These are phyloP conservation scores for Boeremia lycopersici DNA, from an alignment of 2,329 filamentous ascomycete genomes.

Conservation along the genomic window DNA sequence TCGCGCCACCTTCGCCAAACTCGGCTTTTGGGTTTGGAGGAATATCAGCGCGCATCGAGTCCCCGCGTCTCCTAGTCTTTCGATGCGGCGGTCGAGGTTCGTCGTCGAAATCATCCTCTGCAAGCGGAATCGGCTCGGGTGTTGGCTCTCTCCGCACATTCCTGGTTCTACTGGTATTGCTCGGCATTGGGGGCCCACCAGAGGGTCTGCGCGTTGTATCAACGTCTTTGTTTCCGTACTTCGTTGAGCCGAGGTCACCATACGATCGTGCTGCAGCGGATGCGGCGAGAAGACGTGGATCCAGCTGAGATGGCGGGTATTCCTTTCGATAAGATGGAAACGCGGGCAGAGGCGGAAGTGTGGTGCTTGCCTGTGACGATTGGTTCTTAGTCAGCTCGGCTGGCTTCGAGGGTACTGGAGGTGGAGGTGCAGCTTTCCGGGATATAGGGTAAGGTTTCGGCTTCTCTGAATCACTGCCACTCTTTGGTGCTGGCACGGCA, in stretches of 20 bases:
- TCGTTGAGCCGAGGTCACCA: slow-evolving; percentile 29
- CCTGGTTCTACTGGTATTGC: slow-evolving; percentile 24
- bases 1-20: slow-evolving; percentile 26
- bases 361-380: slow-evolving; percentile 12
- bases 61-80: slow-evolving; percentile 36
- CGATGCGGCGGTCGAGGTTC: slow-evolving; percentile 30
- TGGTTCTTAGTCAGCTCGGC: slow-evolving; percentile 17
- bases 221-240: slow-evolving; percentile 12
- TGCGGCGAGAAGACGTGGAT: slow-evolving; percentile 33
- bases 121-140: slow-evolving; percentile 27
- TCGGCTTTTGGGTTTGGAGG: slow-evolving; percentile 42
- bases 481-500: slow-evolving; percentile 20
- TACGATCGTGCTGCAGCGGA: slow-evolving; percentile 43
- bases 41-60: slow-evolving; percentile 40
- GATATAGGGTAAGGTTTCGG: slow-evolving; percentile 13
- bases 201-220: slow-evolving; percentile 11
- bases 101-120: slow-evolving; percentile 27
- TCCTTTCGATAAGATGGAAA: slow-evolving; percentile 57
- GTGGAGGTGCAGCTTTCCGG: slow-evolving; percentile 18
- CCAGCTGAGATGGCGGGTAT: slow-evolving; percentile 46
- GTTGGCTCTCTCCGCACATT: slow-evolving; percentile 25
- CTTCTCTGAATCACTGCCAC: slow-evolving; percentile 20
- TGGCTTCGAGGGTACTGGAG: slow-evolving; percentile 31
- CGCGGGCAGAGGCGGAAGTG: slow-evolving; percentile 13
- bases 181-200: slow-evolving; percentile 7